These are phyloP conservation scores for Micractinium conductrix DNA, from an alignment of 139 green algal genomes.

Conservation along the genomic window DNA sequence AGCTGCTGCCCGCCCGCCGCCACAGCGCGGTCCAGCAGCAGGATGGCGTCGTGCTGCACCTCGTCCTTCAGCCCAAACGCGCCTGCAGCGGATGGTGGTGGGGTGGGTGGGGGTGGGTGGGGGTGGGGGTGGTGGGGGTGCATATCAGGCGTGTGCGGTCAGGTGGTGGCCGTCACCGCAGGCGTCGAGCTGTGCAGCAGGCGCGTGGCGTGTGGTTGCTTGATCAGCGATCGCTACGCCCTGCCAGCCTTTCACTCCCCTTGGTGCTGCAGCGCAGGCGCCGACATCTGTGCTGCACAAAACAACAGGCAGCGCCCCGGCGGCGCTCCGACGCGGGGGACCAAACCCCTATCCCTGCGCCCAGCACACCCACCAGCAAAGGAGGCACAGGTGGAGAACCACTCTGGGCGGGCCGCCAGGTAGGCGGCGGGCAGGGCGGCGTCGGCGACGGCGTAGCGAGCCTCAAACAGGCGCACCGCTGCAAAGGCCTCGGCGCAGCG, in stretches of 20 bases:
- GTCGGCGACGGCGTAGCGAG: slow-evolving; percentile 27
- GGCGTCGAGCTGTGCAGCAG: too few species aligned
- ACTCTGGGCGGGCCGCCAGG: slow-evolving; percentile 16
- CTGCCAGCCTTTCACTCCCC: too few species aligned
- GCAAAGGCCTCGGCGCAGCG: slow-evolving; percentile 77
- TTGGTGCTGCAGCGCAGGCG: too few species aligned
- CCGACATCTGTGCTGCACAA: too few species aligned
- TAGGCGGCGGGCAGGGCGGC: slow-evolving; percentile 24
- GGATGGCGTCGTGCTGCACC: slow-evolving; percentile 62
- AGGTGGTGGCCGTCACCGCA: too few species aligned
- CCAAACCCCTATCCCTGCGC: too few species aligned
- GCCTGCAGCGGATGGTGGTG: too few species aligned
- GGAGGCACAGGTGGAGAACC: slow-evolving; percentile 30
- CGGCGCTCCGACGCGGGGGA: too few species aligned
- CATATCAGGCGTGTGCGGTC: too few species aligned
- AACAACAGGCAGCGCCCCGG: too few species aligned
- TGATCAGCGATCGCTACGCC: too few species aligned
- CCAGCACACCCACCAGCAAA: slow-evolving; percentile 36
- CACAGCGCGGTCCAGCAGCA: slow-evolving; percentile 73
- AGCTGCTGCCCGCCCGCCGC: slow-evolving; percentile 34
- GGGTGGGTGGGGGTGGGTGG: not conserved
- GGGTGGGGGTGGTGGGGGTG: not conserved
- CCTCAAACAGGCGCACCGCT: slow-evolving; percentile 73
- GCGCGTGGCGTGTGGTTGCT: too few species aligned
- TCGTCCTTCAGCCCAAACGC: slow-evolving; percentile 57